These are phyloP conservation scores for Pythium phragmiticola DNA, from an alignment of 352 stramenopile species.

Conservation along the genomic window DNA sequence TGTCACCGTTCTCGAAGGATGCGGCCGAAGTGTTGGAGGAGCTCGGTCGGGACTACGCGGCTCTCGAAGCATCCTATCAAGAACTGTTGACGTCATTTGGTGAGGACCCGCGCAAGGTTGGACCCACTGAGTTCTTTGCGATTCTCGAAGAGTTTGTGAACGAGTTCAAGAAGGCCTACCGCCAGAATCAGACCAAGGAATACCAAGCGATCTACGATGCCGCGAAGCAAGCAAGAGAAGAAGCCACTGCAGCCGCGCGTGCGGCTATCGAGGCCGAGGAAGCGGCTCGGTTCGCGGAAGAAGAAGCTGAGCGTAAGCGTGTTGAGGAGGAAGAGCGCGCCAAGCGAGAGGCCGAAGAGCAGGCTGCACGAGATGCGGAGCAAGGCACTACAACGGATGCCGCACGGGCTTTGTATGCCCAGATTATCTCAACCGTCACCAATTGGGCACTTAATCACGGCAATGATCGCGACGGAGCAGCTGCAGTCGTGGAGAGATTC, in stretches of 20 bases:
- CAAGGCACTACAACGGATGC: slow-evolving; percentile 32
- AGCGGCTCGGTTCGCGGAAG: slow-evolving; percentile 31
- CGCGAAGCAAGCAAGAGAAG: slow-evolving; percentile 46
- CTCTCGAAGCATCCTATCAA: slow-evolving; percentile 70
- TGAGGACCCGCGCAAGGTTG: slow-evolving; percentile 78
- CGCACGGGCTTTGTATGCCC: slow-evolving; percentile 57
- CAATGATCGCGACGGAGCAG: slow-evolving; percentile 38
- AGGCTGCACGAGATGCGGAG: slow-evolving; percentile 23
- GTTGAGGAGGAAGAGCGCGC: slow-evolving; percentile 61
- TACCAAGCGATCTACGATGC: slow-evolving; percentile 78
- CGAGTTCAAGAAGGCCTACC: slow-evolving; percentile 88
- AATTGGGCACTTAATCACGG: slow-evolving; percentile 58
- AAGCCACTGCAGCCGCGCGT: slow-evolving; percentile 36
- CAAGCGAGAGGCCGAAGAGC: slow-evolving; percentile 50
- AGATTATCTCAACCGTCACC: slow-evolving; percentile 66
- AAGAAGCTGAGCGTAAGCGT: slow-evolving; percentile 41
- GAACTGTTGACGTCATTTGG: slow-evolving; percentile 83
- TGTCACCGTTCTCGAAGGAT: slow-evolving; percentile 80
- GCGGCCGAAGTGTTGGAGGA: slow-evolving; percentile 81
- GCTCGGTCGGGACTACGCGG: slow-evolving; percentile 70
- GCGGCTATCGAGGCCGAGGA: slow-evolving; percentile 33
- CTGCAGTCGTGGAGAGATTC: slow-evolving; percentile 55
- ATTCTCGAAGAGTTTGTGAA: slow-evolving; percentile 83
- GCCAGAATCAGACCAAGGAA: slow-evolving; percentile 87
- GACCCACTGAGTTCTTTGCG: slow-evolving; percentile 80